Evolutionary conservation across 2,329 filamentous ascomycete genomes (phyloP), one percentile per base, ranked within the genome.

Genomic region (Fusarium torreyae): DNA sequence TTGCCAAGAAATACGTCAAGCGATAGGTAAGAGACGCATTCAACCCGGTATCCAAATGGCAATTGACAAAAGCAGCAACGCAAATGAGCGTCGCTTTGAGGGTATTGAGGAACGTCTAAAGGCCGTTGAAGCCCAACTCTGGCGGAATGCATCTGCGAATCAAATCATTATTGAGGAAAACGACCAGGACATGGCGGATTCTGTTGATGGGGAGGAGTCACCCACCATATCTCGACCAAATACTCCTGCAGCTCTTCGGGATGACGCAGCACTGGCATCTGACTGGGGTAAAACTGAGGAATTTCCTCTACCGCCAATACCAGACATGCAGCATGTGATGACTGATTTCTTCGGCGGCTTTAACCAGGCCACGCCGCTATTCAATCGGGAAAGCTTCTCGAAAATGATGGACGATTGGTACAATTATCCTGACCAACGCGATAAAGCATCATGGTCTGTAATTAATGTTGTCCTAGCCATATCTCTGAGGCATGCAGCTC

Each of bases 401-500:
- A 20, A 6, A 13, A 34, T 39, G 33, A 5, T 63, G 3, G 5
- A 39, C 15, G 34, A 48, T 1, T 66, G 49, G 53, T 49, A 59
- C 26, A 14, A n/a, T 14, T 9, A 18, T n/a, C 59, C 63, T 4
- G n/a, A n/a, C 7, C 5, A 13, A 7, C 36, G 36, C 7, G 38
- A 48, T 7, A 10, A 24, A 20, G 28, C 22, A 24, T 36, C 46
- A 1, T 44, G 42, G 58, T 48, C 49, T 2, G 38, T 42, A n/a
- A 46, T 68, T 10, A 51, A 54, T 18, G 42, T 68, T 3, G 55
- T 68, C 17, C 28, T 68, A 5, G 66, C 66, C 17, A n/a, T 68
- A 13, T 46, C 57, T 6, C 17, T 66, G 2, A 50, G 51, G 33
- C 46, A 43, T 28, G 20, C n/a, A 6, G 7, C 13, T 17, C 42